A percentile compares a stretch with the other conserved stretches of the same genome.
phyloP scores from a whole-genome alignment of 768 basidiomycete species.

The Amanita pallidorosea region DNA sequence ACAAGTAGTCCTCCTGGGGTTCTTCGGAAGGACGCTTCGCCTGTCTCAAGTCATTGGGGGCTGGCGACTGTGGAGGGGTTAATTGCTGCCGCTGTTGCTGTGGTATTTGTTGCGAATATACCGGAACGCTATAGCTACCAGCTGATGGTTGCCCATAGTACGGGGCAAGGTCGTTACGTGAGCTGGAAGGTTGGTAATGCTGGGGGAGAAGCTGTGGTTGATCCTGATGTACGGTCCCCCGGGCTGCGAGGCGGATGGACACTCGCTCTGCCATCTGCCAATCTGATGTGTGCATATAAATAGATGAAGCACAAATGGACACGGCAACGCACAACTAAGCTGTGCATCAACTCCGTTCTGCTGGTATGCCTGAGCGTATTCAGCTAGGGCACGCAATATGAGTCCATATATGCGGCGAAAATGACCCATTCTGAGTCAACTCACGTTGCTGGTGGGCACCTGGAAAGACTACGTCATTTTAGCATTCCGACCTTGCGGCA shows the following conservation, averaged over 20 bases:
- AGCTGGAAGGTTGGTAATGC: conserved; percentile 4
- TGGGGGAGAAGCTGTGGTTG: conserved; percentile 18
- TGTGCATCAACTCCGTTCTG: conserved; percentile 5
- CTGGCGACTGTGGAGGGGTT: conserved; percentile 11
- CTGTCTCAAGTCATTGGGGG: conserved; percentile 2
- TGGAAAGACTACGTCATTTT: conserved; percentile 24
- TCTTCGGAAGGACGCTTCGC: conserved; percentile 10
- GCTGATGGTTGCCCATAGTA: conserved; percentile 18
- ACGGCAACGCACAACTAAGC: not conserved
- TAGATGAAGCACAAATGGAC: conserved; percentile 1
- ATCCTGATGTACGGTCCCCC: conserved; percentile 23
- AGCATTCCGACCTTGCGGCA: conserved; percentile 3
- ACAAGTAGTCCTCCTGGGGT: conserved; percentile 26
- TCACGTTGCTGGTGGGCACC: conserved; percentile 32
- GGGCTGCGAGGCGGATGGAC: conserved; percentile 49
- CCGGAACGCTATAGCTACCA: not conserved
- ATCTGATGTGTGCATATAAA: conserved; percentile 20
- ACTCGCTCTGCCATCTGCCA: conserved; percentile 46
- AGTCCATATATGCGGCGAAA: not conserved
- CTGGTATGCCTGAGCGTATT: conserved; percentile 17
- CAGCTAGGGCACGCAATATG: conserved; percentile 6
- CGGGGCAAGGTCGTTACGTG: conserved; percentile 15
- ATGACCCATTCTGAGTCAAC: conserved; percentile 6
- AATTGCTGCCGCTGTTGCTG: conserved; percentile 13
- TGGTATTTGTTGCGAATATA: conserved; percentile 5